These are phyloP conservation scores for Diplodia intermedia DNA, from an alignment of 2,329 filamentous ascomycete species.

Conservation along the genomic window DNA sequence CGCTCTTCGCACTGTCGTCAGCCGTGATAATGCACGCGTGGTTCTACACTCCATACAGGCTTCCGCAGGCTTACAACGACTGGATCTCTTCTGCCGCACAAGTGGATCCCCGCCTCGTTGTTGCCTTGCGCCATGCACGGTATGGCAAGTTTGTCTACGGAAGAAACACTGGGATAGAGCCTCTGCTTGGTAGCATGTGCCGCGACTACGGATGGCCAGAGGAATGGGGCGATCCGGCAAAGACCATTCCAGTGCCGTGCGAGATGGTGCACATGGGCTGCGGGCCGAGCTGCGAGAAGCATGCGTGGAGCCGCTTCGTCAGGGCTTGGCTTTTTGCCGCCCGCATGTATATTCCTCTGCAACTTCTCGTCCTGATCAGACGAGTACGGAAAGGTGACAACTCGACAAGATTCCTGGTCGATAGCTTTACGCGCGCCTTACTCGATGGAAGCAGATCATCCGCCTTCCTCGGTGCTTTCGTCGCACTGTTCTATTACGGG, in stretches of 20 bases:
- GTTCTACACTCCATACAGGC: conserved; percentile 75
- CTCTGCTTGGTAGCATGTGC: conserved; percentile 74
- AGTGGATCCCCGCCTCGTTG: conserved; percentile 75
- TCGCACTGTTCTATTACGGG: conserved; percentile 82
- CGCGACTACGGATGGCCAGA: conserved; percentile 71
- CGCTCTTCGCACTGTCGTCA: conserved; percentile 74
- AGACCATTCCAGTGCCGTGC: conserved; percentile 76
- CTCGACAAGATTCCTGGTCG: conserved; percentile 35
- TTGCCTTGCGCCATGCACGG: conserved; percentile 72
- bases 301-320: conserved; percentile 71
- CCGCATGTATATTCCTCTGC: conserved; percentile 77
- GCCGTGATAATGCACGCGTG: conserved; percentile 88
- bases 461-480: conserved; percentile 77
- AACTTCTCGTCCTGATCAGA: conserved; percentile 53
- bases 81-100: conserved; percentile 82
- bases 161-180: conserved; percentile 72
- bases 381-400: conserved; percentile 33
- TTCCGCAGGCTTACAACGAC: conserved; percentile 77
- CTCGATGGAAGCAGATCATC: conserved; percentile 72
- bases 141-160: conserved; percentile 73
- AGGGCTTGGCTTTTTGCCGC: conserved; percentile 77
- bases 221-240: conserved; percentile 75
- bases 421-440: conserved; percentile 58
- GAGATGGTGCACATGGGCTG: conserved; percentile 83
- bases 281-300: conserved; percentile 73